A percentile compares a stretch with the other conserved stretches of the same genome.
phyloP scores from a whole-genome alignment of 495 filamentous ascomycete species.

The Venustampulla echinocandica region DNA sequence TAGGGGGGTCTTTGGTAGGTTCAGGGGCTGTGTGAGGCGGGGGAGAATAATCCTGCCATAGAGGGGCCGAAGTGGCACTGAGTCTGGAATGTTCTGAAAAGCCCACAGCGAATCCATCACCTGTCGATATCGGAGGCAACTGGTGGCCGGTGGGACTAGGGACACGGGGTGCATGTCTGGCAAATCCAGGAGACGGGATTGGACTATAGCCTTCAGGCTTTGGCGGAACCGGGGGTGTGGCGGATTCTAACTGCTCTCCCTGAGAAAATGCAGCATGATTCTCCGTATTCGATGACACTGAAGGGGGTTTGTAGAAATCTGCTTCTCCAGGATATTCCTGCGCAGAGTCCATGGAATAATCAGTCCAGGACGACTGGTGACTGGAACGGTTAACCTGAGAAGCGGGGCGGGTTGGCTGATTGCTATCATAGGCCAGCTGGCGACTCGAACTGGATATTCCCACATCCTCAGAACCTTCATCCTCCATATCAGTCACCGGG shows the following conservation, averaged over 20 bases:
- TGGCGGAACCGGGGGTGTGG: constrained; percentile 9
- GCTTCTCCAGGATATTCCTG: constrained; percentile 20
- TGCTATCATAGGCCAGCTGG: background rate
- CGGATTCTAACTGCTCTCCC: background rate
- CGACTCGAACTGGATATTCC: constrained; percentile 22
- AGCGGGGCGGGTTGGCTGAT: background rate
- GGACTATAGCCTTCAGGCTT: constrained; percentile 21
- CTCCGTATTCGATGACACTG: constrained; percentile 5
- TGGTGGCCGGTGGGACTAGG: constrained; percentile 8
- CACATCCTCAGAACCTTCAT: constrained; percentile 20
- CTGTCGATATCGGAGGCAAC: constrained; percentile 13
- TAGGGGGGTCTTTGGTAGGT: constrained; percentile 8
- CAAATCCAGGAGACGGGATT: constrained; percentile 12
- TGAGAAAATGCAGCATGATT: constrained; percentile 29
- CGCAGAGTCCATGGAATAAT: constrained; percentile 42
- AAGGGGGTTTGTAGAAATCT: background rate
- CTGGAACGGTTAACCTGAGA: constrained; percentile 33
- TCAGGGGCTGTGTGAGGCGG: constrained; percentile 26
- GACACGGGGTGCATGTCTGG: background rate
- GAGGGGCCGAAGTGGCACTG: constrained; percentile 17
- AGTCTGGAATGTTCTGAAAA: background rate
- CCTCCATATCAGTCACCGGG: constrained; percentile 21
- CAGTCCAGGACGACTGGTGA: constrained; percentile 46
- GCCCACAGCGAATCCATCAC: constrained; percentile 6
- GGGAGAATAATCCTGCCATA: constrained; percentile 26